Conservation (phyloP, 768 basidiomycete genomes). For the Tylopilus sp. region DNA sequence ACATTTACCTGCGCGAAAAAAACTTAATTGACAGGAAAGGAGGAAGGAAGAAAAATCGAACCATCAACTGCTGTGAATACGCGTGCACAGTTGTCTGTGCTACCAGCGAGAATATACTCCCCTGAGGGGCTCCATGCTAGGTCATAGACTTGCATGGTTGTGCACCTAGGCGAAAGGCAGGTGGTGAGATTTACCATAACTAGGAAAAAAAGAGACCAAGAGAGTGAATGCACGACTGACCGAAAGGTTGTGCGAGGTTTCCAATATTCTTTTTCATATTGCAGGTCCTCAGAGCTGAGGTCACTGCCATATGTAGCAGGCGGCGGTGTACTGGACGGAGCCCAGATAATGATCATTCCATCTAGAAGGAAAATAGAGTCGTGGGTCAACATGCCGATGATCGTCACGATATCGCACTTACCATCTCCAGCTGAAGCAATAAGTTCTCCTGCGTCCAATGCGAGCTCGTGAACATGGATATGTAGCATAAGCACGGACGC, state of each 20-base stretch:
- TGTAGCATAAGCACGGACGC: conserved; percentile 16
- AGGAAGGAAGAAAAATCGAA: conserved; percentile 28
- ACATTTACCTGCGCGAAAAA: conserved; percentile 60
- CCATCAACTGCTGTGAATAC: conserved; percentile 77
- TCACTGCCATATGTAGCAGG: conserved; percentile 80
- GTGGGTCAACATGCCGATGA: background rate
- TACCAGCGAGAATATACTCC: conserved; percentile 92
- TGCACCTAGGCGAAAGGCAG: conserved; percentile 54
- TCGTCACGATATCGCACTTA: conserved; percentile 36
- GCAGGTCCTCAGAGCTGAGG: conserved; percentile 69
- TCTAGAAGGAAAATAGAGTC: conserved; percentile 44
- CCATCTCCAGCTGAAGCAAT: conserved; percentile 98
- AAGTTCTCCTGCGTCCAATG: conserved; percentile 60
- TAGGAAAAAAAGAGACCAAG: background rate
- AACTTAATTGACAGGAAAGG: background rate
- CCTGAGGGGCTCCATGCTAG: conserved; percentile 96
- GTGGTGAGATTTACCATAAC: conserved; percentile 3
- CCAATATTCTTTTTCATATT: conserved; percentile 95
- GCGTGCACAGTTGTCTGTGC: conserved; percentile 92
- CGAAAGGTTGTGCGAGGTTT: conserved; percentile 81
- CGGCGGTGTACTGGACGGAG: conserved; percentile 71
- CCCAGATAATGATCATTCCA: conserved; percentile 97
- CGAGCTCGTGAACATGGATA: conserved; percentile 2
- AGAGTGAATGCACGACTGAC: conserved; percentile 38
- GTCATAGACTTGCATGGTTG: conserved; percentile 96